Evolutionary conservation across 2,329 filamentous ascomycete species (phyloP).

Genomic region (Beauveria rudraprayagi): DNA sequence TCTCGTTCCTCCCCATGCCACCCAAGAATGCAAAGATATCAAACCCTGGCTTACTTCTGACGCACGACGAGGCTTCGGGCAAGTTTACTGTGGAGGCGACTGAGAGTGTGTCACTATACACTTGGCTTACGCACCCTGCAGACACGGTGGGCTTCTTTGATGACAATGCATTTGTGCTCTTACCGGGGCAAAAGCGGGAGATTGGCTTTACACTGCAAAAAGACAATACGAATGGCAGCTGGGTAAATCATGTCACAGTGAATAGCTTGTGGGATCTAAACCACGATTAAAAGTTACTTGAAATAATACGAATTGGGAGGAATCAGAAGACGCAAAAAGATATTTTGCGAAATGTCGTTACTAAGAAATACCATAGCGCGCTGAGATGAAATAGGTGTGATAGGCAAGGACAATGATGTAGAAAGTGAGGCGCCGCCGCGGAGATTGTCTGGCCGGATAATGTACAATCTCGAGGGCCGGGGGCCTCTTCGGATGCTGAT

Average conservation of each 20-base stretch:
- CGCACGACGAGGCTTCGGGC: slow-evolving; percentile 4
- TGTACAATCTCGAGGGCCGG: too few species aligned
- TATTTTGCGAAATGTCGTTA: neutral
- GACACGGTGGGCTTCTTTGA: slow-evolving; percentile 15
- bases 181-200: slow-evolving; percentile 13
- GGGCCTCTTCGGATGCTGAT: too few species aligned
- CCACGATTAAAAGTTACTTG: neutral
- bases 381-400: too few species aligned
- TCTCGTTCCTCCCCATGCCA: slow-evolving; percentile 13
- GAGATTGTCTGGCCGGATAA: too few species aligned
- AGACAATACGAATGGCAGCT: slow-evolving; percentile 11
- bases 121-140: slow-evolving; percentile 14
- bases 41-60: slow-evolving; percentile 11
- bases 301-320: neutral
- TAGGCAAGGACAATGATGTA: too few species aligned
- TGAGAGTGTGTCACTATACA: slow-evolving; percentile 13
- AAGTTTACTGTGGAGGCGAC: slow-evolving; percentile 15
- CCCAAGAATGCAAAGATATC: slow-evolving; percentile 14
- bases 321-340: neutral
- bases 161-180: slow-evolving; percentile 15
- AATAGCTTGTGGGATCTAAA: slow-evolving; percentile 15
- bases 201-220: slow-evolving; percentile 14
- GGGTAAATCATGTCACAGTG: slow-evolving; percentile 13
- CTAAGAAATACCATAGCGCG: neutral
- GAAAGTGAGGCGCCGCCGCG: too few species aligned